These are phyloP conservation scores for Marchantia paleacea DNA, from an alignment of 225 moss, liverwort and hornwort genomes.

Conservation along the genomic window DNA sequence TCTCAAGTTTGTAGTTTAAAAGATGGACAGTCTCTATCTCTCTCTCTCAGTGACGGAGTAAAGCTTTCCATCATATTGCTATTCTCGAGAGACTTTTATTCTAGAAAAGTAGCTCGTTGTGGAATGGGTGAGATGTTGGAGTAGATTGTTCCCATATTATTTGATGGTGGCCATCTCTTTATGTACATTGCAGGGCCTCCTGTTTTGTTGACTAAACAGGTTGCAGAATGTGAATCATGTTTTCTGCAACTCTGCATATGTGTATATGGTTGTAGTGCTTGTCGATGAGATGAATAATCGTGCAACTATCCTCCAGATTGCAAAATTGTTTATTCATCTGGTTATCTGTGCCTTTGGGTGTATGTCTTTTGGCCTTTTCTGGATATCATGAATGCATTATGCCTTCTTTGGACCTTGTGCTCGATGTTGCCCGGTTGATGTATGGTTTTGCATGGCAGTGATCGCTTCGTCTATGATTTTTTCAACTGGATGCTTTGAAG, in stretches of 20 bases:
- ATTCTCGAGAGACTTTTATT: slow-evolving; percentile 27
- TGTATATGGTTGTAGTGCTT: neutral
- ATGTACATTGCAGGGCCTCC: slow-evolving; percentile 16
- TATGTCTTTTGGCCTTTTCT: no score
- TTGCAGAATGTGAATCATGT: neutral
- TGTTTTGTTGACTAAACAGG: neutral
- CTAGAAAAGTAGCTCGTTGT: slow-evolving; percentile 24
- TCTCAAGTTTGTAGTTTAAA: slow-evolving; percentile 14
- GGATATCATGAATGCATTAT: no score
- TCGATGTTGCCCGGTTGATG: no score
- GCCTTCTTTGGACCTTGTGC: no score
- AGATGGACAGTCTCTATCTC: slow-evolving; percentile 17
- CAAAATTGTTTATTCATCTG: no score
- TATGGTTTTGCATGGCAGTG: no score
- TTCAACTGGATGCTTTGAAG: no score
- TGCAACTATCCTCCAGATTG: neutral
- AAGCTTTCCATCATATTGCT: slow-evolving; percentile 26
- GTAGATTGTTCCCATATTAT: slow-evolving; percentile 10
- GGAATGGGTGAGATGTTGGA: slow-evolving; percentile 14
- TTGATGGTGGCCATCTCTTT: slow-evolving; percentile 10
- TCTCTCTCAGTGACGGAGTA: slow-evolving; percentile 10
- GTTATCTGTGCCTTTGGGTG: no score
- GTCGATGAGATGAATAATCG: neutral
- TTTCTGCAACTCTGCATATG: neutral
- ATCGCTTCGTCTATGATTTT: no score